Base-by-base conservation (phyloP, 257 asterid genomes). In the Mitragyna speciosa region DNA sequence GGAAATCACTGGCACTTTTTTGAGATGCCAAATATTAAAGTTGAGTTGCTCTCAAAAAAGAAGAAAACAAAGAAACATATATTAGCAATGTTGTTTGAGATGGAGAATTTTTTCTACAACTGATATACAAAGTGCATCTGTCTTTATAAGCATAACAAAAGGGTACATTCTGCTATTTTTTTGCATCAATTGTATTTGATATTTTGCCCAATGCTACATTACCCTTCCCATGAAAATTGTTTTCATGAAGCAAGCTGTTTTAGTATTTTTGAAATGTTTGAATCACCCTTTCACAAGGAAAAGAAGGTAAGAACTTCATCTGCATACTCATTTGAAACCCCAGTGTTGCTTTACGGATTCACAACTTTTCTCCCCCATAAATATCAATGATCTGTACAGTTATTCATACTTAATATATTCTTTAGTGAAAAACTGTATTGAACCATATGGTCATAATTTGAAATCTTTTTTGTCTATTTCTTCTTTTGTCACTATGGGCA, bases 401-500 rank as follows among this genome's bases (percentile, higher is more conserved):
- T 16, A 15, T 54, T 56, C 10, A 20, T 56, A 56, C 10, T 1
- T 61, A 26, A 61, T 26, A 16, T 26, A 19, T 10, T 26, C 4
- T 22, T 70, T 70, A 7, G 7, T 4, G 16, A 33, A 47, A 43
- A 7, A 33, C 58, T n/a, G 15, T 76, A n/a, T 30, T 54, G 31
- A 17, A 65, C 24, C 12, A 30, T n/a, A 6, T 76, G 3, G 70
- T 78, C 28, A 52, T 39, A 22, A 39, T 61, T 70, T n/a, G 39
- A 61, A 36, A 36, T 54, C 19, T 26, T 87, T 20, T 83, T 58
- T 56, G 56, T 65, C 52, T 84, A 65, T 78, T 76, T 80, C 78
- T 84, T 15, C 47, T 78, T 56, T 81, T 83, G 63, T 61, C 70
- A 22, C 76, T 80, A 76, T 75, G 76, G 49, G 77, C 83, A 93